Evolutionary conservation across 768 basidiomycete species (phyloP).

Genomic region (Suillus luteus): DNA sequence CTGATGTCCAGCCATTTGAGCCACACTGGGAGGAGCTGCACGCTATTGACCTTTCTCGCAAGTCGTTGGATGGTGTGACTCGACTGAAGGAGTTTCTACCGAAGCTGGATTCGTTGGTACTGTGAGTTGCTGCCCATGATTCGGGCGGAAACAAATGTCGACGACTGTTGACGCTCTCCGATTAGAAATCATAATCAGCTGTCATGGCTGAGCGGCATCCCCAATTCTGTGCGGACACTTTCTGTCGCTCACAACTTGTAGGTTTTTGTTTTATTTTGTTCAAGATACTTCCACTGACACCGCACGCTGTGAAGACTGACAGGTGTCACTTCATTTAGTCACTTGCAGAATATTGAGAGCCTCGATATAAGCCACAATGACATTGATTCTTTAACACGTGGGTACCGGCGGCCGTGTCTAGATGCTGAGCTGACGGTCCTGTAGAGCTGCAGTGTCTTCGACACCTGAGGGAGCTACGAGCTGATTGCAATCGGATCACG

Average conservation of each 20-base stretch:
- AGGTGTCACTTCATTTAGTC: constrained; percentile 83
- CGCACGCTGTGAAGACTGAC: constrained; percentile 60
- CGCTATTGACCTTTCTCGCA: constrained; percentile 68
- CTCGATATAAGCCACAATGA: constrained; percentile 92
- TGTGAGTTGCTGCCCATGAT: constrained; percentile 55
- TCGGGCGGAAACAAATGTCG: constrained; percentile 8
- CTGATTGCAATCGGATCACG: constrained; percentile 82
- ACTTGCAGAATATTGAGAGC: constrained; percentile 82
- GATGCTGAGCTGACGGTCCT: neutral
- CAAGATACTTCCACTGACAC: constrained; percentile 17
- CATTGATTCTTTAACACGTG: constrained; percentile 84
- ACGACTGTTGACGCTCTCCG: constrained; percentile 21
- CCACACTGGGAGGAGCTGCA: constrained; percentile 88
- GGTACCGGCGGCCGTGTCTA: constrained; percentile 35
- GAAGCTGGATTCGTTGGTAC: constrained; percentile 65
- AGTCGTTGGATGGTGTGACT: constrained; percentile 63
- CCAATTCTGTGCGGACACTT: constrained; percentile 69
- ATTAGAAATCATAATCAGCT: constrained; percentile 72
- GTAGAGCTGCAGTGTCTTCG: constrained; percentile 82
- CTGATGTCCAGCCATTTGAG: constrained; percentile 92
- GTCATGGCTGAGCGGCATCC: constrained; percentile 80
- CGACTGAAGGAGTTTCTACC: constrained; percentile 90
- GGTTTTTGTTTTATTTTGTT: constrained; percentile 14
- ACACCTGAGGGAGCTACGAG: constrained; percentile 85
- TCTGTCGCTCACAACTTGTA: constrained; percentile 78